These are phyloP conservation scores for Linaria vulgaris DNA, from an alignment of 257 asterid genomes.

Conservation along the genomic window DNA sequence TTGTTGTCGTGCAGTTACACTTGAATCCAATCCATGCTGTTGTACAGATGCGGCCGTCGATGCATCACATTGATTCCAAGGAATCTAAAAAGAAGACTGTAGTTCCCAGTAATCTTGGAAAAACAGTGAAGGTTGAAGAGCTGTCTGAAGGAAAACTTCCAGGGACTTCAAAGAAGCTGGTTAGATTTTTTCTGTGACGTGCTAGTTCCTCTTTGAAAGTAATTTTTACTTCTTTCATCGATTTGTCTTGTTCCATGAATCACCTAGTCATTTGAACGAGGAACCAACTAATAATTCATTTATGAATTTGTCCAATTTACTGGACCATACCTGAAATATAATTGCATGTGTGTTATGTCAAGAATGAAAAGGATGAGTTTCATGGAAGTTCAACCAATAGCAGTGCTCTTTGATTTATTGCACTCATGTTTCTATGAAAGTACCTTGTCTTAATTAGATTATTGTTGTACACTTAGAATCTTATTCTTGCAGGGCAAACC, in stretches of 20 bases:
- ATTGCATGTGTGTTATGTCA: slow-evolving; percentile 11
- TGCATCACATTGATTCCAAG: slow-evolving; percentile 44
- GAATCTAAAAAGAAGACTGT: slow-evolving; percentile 42
- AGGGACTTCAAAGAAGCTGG: slow-evolving; percentile 65
- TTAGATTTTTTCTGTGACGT: slow-evolving; percentile 24
- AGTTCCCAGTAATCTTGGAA: slow-evolving; percentile 34
- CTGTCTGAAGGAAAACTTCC: too few relatives aligned
- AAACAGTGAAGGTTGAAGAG: slow-evolving; percentile 45
- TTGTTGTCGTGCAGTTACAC: slow-evolving; percentile 68
- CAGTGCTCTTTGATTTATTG: slow-evolving; percentile 4
- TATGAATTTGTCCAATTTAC: not conserved
- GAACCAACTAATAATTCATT: slow-evolving; percentile 5
- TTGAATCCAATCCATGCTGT: slow-evolving; percentile 77
- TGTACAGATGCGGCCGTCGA: slow-evolving; percentile 84
- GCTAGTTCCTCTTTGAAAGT: slow-evolving; percentile 1
- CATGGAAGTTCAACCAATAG: not conserved
- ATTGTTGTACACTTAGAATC: not conserved
- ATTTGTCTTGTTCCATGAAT: not conserved
- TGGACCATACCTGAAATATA: slow-evolving; percentile 3
- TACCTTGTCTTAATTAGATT: slow-evolving; percentile 4
- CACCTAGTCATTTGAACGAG: slow-evolving; percentile 6
- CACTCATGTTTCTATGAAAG: too few relatives aligned
- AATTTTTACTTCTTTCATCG: not conserved
- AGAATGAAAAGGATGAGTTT: slow-evolving; percentile 14
- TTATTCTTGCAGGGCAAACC: slow-evolving; percentile 43